These are phyloP conservation scores for Fraxinus ornus DNA, from an alignment of 305 asterid genomes.

Conservation along the genomic window DNA sequence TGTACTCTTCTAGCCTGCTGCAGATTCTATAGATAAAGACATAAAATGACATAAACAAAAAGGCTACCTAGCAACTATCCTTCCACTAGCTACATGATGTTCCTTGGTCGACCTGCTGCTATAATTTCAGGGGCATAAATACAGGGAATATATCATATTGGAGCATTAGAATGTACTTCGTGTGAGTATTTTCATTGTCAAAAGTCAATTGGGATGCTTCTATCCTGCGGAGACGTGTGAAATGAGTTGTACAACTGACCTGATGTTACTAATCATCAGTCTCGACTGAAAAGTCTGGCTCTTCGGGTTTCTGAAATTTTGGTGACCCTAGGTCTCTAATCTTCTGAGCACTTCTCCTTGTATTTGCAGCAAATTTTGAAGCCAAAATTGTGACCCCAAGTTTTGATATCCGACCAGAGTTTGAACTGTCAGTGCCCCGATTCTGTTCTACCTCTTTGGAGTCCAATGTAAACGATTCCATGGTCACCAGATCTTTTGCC, in stretches of 20 bases:
- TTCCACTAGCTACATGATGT: not conserved
- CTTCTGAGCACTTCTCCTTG: slow-evolving; percentile 86
- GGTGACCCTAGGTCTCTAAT: slow-evolving; percentile 64
- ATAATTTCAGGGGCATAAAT: not conserved
- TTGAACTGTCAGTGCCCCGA: slow-evolving; percentile 22
- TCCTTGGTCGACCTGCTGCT: not conserved
- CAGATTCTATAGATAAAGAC: not conserved
- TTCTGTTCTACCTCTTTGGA: slow-evolving; percentile 37
- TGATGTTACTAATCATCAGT: slow-evolving; percentile 52
- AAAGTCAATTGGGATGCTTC: not conserved
- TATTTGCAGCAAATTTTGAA: slow-evolving; percentile 83
- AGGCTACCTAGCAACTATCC: not conserved
- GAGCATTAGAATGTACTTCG: not conserved
- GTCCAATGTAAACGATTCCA: slow-evolving; percentile 55
- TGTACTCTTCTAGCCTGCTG: slow-evolving; percentile 2
- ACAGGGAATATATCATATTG: not conserved
- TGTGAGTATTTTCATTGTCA: not conserved
- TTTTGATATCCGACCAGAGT: slow-evolving; percentile 37
- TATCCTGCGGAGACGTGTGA: not conserved
- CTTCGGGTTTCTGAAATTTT: slow-evolving; percentile 80
- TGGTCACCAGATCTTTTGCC: slow-evolving; percentile 63
- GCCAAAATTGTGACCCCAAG: slow-evolving; percentile 81
- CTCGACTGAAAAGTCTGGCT: slow-evolving; percentile 78
- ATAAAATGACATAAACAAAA: not conserved
- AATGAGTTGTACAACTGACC: not conserved